Percentiles rank a stretch among this genome's conserved stretches.
These are phyloP conservation scores for Starmerella kuoi DNA, from an alignment of 805 yeast species.

Conservation along the genomic window DNA sequence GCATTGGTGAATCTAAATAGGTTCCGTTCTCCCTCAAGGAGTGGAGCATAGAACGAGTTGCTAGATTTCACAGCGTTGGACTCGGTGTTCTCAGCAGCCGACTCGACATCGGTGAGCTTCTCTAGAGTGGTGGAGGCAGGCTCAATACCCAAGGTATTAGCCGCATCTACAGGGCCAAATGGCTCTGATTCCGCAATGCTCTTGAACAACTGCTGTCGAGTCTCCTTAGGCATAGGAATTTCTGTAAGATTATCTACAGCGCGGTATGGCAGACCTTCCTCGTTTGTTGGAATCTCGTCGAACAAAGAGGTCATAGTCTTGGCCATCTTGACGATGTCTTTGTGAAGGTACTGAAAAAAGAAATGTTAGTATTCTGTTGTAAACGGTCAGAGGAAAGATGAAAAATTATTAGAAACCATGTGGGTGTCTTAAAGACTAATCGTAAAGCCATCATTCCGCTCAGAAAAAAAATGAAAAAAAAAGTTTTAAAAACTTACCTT, in stretches of 20 bases:
- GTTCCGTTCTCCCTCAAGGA: constrained; percentile 55
- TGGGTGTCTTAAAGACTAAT: constrained; percentile 69
- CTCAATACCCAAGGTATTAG: constrained; percentile 64
- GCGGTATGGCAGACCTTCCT: constrained; percentile 24
- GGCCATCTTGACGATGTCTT: constrained; percentile 50
- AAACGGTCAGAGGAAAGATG: constrained; percentile 1
- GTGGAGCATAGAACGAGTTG: constrained; percentile 40
- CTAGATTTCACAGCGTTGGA: constrained; percentile 22
- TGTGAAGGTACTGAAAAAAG: constrained; percentile 30
- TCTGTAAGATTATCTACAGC: constrained; percentile 76
- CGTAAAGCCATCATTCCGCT: constrained; percentile 40
- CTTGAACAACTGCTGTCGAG: constrained; percentile 67
- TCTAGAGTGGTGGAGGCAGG: constrained; percentile 77
- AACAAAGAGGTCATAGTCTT: constrained; percentile 63
- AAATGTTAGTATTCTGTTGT: constrained; percentile 24
- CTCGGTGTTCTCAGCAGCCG: constrained; percentile 6
- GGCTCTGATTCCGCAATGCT: constrained; percentile 91
- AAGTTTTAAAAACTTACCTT: constrained; percentile 18
- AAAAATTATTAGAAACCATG: constrained; percentile 36
- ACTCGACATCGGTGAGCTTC: constrained; percentile 34
- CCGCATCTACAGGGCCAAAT: constrained; percentile 92
- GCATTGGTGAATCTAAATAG: constrained; percentile 66
- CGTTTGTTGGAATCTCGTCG: constrained; percentile 38
- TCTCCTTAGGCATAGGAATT: constrained; percentile 79
- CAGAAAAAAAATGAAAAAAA: background rate